Evolutionary conservation across 1,284 basidiomycete genomes (phyloP).

Genomic region (Mycena citricolor): DNA sequence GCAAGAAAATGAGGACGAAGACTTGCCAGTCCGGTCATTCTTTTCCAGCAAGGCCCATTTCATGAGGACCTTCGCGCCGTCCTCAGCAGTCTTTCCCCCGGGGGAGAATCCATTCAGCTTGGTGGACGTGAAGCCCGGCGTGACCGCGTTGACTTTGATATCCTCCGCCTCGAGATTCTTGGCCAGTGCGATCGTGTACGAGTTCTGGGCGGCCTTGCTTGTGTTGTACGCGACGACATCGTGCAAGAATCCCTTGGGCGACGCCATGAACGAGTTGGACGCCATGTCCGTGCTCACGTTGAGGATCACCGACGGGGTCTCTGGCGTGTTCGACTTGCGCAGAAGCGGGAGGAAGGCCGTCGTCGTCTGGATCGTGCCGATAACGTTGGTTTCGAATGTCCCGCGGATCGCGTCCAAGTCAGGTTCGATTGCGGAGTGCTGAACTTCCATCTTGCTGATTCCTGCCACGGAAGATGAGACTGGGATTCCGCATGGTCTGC

Average conservation of each 20-base stretch:
- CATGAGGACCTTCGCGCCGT: constrained; percentile 37
- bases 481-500: neutral
- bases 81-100: constrained; percentile 36
- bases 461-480: constrained; percentile 20
- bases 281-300: constrained; percentile 44
- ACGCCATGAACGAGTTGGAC: constrained; percentile 45
- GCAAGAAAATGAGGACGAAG: too few species aligned
- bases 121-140: constrained; percentile 43
- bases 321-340: constrained; percentile 24
- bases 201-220: constrained; percentile 26
- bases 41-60: constrained; percentile 40
- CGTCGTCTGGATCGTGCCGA: constrained; percentile 37
- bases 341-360: constrained; percentile 37
- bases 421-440: constrained; percentile 35
- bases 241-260: neutral
- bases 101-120: constrained; percentile 38
- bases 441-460: constrained; percentile 31
- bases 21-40: constrained; percentile 38
- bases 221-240: constrained; percentile 23
- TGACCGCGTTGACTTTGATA: constrained; percentile 36
- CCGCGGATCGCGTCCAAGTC: constrained; percentile 33
- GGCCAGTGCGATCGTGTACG: constrained; percentile 26
- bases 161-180: constrained; percentile 23
- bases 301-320: constrained; percentile 29
- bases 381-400: constrained; percentile 38